Percentiles rank a stretch among this genome's conserved stretches.
Evolutionary conservation across 257 asterid species (phyloP).

Genomic region (Capsicum chinense): DNA sequence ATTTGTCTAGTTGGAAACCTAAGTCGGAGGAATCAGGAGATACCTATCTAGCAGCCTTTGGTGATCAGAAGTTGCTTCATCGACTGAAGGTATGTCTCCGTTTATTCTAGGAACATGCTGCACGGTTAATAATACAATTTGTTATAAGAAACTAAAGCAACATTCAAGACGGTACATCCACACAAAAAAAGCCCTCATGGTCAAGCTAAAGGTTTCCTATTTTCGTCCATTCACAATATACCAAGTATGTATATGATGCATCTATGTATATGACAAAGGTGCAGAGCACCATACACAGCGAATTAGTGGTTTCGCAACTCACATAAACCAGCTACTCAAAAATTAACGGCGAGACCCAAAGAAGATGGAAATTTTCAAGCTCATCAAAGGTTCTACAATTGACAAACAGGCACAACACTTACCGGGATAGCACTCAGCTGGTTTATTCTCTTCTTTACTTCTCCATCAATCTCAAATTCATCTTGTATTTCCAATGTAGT

Average conservation of each 20-base stretch:
- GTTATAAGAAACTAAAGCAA: conserved; percentile 1
- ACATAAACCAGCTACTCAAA: background rate
- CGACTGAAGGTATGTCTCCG: conserved; percentile 91
- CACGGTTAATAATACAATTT: conserved; percentile 43
- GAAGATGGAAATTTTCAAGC: background rate
- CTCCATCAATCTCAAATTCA: conserved; percentile 84
- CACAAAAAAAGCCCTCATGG: background rate
- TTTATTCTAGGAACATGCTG: conserved; percentile 95
- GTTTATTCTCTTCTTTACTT: conserved; percentile 83
- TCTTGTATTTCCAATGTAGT: conserved; percentile 73
- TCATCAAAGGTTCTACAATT: conserved; percentile 8
- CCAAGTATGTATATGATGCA: background rate
- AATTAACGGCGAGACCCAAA: background rate
- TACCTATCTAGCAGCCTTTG: conserved; percentile 96
- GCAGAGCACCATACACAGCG: background rate
- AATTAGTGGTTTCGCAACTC: background rate
- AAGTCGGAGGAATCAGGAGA: background rate
- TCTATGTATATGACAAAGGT: background rate
- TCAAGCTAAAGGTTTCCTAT: background rate
- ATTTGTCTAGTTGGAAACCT: background rate
- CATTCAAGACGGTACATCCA: background rate
- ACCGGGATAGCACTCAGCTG: conserved; percentile 82
- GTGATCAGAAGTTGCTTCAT: conserved; percentile 95
- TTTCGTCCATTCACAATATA: background rate
- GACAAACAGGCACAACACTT: conserved; percentile 42